Percentiles rank a stretch among this genome's conserved stretches.
phyloP scores from a whole-genome alignment of 2,329 filamentous ascomycete genomes.

The Colletotrichum agaves region DNA sequence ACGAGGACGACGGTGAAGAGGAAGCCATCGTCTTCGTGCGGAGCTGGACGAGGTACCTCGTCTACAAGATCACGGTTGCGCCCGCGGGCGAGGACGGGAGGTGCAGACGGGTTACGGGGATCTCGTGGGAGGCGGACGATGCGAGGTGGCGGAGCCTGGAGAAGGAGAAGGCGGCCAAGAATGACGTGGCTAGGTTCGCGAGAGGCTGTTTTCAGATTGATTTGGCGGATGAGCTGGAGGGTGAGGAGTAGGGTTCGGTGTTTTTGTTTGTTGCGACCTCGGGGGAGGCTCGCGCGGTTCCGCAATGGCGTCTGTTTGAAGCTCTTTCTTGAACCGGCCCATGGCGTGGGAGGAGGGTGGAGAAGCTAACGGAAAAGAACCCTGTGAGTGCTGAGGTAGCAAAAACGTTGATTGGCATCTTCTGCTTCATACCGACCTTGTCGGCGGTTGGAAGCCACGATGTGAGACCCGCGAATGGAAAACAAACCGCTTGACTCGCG shows the following conservation, averaged over 20 bases:
- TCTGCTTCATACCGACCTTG: too few relatives aligned
- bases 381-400: too few relatives aligned
- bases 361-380: too few relatives aligned
- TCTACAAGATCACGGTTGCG: slow-evolving; percentile 9
- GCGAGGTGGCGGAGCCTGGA: not conserved
- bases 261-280: not conserved
- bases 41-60: slow-evolving; percentile 13
- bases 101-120: not conserved
- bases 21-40: slow-evolving; percentile 4
- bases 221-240: not conserved
- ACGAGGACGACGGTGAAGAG: not conserved
- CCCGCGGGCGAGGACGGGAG: not conserved
- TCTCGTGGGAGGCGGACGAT: slow-evolving; percentile 6
- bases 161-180: not conserved
- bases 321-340: too few relatives aligned
- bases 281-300: not conserved
- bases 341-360: too few relatives aligned
- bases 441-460: too few relatives aligned
- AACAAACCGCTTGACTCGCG: not conserved
- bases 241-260: too few relatives aligned
- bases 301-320: too few relatives aligned
- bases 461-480: not conserved
- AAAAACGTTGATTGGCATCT: too few relatives aligned
- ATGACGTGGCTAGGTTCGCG: not conserved
- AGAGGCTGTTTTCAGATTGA: not conserved